Evolutionary conservation across 805 yeast species (phyloP).

Genomic region (Wickerhamomyces xylosicus): DNA sequence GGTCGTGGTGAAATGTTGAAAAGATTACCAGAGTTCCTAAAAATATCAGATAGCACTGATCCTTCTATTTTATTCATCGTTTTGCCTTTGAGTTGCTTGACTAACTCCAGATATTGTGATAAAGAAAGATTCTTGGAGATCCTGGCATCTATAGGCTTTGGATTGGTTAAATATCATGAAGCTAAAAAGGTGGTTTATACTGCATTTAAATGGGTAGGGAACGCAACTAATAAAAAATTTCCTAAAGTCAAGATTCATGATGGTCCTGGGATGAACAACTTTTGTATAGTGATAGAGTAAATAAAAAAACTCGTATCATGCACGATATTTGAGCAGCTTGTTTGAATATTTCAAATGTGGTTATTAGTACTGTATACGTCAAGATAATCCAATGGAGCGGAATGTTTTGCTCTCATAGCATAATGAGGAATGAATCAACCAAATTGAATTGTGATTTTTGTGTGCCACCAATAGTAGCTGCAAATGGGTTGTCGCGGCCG

Average conservation of each 20-base stretch:
- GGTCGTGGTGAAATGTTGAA: slow-evolving; percentile 72
- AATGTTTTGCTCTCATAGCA: too few species aligned
- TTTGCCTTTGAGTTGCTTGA: slow-evolving; percentile 78
- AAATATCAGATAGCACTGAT: slow-evolving; percentile 10
- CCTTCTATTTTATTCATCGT: slow-evolving; percentile 55
- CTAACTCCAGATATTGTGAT: slow-evolving; percentile 72
- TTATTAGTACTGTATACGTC: too few species aligned
- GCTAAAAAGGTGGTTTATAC: slow-evolving; percentile 70
- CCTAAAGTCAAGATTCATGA: slow-evolving; percentile 40
- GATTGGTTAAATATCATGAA: slow-evolving; percentile 33
- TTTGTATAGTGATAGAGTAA: slow-evolving; percentile 35
- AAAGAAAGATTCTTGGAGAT: slow-evolving; percentile 31
- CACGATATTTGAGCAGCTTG: too few species aligned
- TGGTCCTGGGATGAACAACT: slow-evolving; percentile 61
- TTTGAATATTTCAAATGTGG: too few species aligned
- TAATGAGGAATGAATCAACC: too few species aligned
- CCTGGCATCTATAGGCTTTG: slow-evolving; percentile 53
- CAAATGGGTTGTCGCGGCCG: too few species aligned
- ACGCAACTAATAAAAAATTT: slow-evolving; percentile 2
- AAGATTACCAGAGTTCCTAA: slow-evolving; percentile 47
- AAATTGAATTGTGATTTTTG: too few species aligned
- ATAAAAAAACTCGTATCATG: not conserved
- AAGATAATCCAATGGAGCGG: too few species aligned
- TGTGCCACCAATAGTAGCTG: too few species aligned
- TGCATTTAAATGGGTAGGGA: slow-evolving; percentile 43